Base-by-base conservation (phyloP, 257 asterid genomes). In the Lithospermum erythrorhizon region DNA sequence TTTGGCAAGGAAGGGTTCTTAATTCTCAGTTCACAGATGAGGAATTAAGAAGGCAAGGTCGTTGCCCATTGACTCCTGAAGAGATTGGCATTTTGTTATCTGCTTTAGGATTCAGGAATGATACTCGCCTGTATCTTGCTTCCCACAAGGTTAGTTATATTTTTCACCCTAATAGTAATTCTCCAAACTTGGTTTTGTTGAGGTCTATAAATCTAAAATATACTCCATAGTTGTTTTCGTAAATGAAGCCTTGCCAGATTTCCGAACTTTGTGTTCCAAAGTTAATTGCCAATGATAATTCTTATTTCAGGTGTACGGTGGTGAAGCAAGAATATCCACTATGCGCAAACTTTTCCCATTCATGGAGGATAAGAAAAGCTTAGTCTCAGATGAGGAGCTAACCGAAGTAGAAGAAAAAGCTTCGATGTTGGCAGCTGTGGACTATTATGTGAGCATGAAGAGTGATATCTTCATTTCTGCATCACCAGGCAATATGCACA, bases 401-500 rank as follows among this genome's bases (percentile, higher is more conserved):
- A 57, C 68, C n/a, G 21, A 59, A 56, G 73, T 72, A 13, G 73
- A 76, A 62, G 78, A 78, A 65, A 76, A 66, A 66, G 74, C 78
- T 25, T 72, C 81, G 27, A 24, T 76, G 10, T 69, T 62, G 41
- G 78, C 81, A 53, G 81, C 78, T 23, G 67, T 72, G 51, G 81
- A 76, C 65, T 72, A 76, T 67, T 66, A 76, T 18, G 78, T 76
- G 58, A 65, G 81, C 77, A 68, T 76, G 73, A 69, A 63, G 22
- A 76, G 81, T 37, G 75, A 76, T 25, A 63, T 76, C 30, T 76
- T 76, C 49, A 32, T 76, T 29, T 76, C 81, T 68, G 81, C 81
- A 59, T 76, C 81, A 23, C 81, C 78, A 14, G 81, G 81, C 53
- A 76, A 76, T 13, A 76, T 76, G 81, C 81, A 76, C 65, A 76